Conservation (phyloP, 192 early-diverging fungal species). For the Coemansia aciculifera region DNA sequence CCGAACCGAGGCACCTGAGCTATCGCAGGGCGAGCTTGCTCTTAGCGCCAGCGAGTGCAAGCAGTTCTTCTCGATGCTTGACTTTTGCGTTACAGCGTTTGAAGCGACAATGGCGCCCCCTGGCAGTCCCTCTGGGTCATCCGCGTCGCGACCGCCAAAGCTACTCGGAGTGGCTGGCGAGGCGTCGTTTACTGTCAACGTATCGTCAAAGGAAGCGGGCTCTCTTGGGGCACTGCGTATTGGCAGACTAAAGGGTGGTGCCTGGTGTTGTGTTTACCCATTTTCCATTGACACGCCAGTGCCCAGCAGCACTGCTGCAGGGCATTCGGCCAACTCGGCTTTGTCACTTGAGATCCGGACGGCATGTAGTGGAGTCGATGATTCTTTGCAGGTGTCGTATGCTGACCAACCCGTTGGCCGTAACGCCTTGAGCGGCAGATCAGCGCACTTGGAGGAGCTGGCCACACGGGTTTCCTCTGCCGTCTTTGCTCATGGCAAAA, state of each 20-base stretch:
- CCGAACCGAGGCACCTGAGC: constrained; percentile 16
- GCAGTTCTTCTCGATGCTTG: constrained; percentile 29
- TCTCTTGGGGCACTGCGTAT: neutral
- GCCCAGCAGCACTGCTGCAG: neutral
- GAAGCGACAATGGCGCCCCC: constrained; percentile 17
- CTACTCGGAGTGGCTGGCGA: constrained; percentile 13
- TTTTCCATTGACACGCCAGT: constrained; percentile 22
- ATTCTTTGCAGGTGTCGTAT: constrained; percentile 3
- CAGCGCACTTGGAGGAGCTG: constrained; percentile 41
- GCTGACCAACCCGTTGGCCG: constrained; percentile 9
- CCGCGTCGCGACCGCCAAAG: neutral
- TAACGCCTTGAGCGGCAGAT: constrained; percentile 11
- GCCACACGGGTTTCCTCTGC: constrained; percentile 28
- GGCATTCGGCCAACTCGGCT: neutral
- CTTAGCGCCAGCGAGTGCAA: constrained; percentile 18
- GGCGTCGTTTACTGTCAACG: constrained; percentile 11
- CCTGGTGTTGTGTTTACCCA: constrained; percentile 42
- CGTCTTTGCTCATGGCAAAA: constrained; percentile 15
- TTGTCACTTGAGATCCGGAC: constrained; percentile 42
- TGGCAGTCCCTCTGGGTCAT: neutral
- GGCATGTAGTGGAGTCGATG: constrained; percentile 11
- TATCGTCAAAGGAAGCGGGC: neutral
- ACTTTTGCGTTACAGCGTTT: constrained; percentile 22
- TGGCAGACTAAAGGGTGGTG: constrained; percentile 23
- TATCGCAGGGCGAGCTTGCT: constrained; percentile 27